These are phyloP conservation scores for Clarkia xantiana DNA, from an alignment of 345 rosid species.

Conservation along the genomic window DNA sequence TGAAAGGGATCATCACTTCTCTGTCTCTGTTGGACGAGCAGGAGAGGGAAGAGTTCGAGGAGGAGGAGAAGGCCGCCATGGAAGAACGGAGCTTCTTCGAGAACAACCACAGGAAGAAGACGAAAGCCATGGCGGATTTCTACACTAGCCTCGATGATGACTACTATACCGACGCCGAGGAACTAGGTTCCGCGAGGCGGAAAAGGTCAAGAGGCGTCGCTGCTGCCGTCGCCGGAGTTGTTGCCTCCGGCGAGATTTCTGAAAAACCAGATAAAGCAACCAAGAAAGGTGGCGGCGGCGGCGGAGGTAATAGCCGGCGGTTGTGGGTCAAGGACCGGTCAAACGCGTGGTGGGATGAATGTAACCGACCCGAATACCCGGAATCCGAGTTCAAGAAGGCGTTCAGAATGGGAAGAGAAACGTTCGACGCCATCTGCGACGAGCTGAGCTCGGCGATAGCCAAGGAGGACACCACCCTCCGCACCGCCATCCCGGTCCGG, in stretches of 20 bases:
- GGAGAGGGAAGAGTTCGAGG: conserved; percentile 34
- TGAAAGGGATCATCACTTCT: conserved; percentile 32
- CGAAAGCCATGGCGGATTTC: conserved; percentile 22
- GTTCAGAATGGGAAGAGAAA: conserved; percentile 63
- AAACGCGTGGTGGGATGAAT: conserved; percentile 73
- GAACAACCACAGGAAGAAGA: conserved; percentile 25
- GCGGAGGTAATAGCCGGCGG: conserved; percentile 22
- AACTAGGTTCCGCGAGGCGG: too few species aligned
- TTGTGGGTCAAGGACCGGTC: conserved; percentile 78
- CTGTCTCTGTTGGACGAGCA: conserved; percentile 43
- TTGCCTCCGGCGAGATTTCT: too few species aligned
- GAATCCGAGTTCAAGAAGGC: conserved; percentile 53
- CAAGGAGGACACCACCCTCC: conserved; percentile 74
- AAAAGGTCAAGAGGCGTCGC: conserved; percentile 10
- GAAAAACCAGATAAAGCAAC: too few species aligned
- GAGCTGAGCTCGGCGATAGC: conserved; percentile 49
- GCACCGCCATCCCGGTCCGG: conserved; percentile 73
- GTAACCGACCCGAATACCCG: conserved; percentile 43
- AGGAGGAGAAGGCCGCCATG: conserved; percentile 22
- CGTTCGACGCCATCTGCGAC: conserved; percentile 53
- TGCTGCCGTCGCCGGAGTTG: conserved; percentile 1
- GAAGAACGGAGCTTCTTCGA: conserved; percentile 25
- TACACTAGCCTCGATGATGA: conserved; percentile 11
- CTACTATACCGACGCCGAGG: background rate
- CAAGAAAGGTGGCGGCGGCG: background rate